Conservation (phyloP, 1,284 basidiomycete genomes). For the Macrocystidia cucumis region DNA sequence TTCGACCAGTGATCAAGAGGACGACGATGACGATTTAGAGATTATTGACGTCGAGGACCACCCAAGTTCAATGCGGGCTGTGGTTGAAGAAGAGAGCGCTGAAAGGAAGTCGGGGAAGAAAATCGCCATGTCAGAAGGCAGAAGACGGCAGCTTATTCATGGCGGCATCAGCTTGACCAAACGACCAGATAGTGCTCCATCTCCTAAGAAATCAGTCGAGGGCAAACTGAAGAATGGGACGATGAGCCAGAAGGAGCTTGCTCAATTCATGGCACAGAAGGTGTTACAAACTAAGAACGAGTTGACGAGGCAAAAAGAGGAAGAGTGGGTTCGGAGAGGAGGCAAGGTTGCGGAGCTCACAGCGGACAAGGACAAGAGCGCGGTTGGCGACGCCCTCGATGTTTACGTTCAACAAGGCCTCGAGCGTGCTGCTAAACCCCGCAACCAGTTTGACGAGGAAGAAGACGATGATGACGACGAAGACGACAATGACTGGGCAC, state of each 20-base stretch:
- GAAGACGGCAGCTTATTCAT: conserved; percentile 29
- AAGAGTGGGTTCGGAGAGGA: conserved; percentile 48
- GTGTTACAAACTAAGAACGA: conserved; percentile 18
- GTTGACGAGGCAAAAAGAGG: conserved; percentile 39
- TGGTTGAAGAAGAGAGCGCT: conserved; percentile 38
- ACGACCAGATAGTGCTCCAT: conserved; percentile 5
- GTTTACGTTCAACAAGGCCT: conserved; percentile 28
- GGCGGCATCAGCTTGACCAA: conserved; percentile 19
- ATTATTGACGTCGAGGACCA: conserved; percentile 27
- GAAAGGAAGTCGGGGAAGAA: conserved; percentile 29
- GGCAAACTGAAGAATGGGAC: conserved; percentile 10
- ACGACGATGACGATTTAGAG: conserved; percentile 49
- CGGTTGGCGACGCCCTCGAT: conserved; percentile 24
- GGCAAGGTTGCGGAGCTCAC: conserved; percentile 29
- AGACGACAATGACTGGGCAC: conserved; percentile 34
- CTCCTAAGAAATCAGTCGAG: conserved; percentile 9
- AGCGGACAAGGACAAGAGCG: conserved; percentile 12
- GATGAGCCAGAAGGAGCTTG: conserved; percentile 26
- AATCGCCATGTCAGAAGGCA: conserved; percentile 24
- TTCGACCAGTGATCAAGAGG: conserved; percentile 9
- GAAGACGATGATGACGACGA: conserved; percentile 29
- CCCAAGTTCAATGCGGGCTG: conserved; percentile 23
- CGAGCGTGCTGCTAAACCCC: conserved; percentile 16
- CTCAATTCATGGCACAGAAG: conserved; percentile 23
- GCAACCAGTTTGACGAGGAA: conserved; percentile 16